Percentiles rank a stretch among this genome's conserved stretches.
These are phyloP conservation scores for Warburgia ugandensis DNA, from an alignment of 164 flowering plant genomes.

Conservation along the genomic window DNA sequence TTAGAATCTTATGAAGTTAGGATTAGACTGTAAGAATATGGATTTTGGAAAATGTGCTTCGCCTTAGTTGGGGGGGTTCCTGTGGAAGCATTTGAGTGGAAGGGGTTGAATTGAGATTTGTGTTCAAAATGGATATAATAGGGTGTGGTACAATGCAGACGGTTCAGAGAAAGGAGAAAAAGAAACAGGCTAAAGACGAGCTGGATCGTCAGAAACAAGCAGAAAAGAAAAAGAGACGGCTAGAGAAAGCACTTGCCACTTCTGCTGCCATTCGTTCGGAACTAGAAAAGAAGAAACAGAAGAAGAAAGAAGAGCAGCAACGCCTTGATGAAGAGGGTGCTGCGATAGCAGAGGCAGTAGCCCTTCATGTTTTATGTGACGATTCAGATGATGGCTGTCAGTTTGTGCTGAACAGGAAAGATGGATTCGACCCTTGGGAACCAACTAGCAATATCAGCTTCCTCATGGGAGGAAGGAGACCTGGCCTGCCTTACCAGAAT, in stretches of 20 bases:
- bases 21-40: not conserved
- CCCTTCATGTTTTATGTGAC: constrained; percentile 79
- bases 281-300: constrained; percentile 91
- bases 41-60: not conserved
- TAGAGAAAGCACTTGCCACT: constrained; percentile 95
- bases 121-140: constrained; percentile 36
- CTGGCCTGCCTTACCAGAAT: constrained; percentile 34
- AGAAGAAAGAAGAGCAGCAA: constrained; percentile 86
- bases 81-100: constrained; percentile 21
- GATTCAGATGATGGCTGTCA: constrained; percentile 72
- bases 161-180: constrained; percentile 64
- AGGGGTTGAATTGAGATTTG: constrained; percentile 11
- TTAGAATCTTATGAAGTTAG: no score
- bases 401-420: constrained; percentile 41
- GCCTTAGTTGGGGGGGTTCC: not conserved
- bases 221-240: constrained; percentile 89
- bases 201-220: constrained; percentile 90
- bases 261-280: constrained; percentile 96
- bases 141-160: constrained; percentile 46
- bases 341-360: constrained; percentile 96
- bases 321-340: constrained; percentile 99
- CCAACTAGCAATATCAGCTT: constrained; percentile 31
- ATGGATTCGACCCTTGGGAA: constrained; percentile 36
- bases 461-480: constrained; percentile 35
- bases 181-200: constrained; percentile 88